These are phyloP conservation scores for Entomortierella lignicola DNA, from an alignment of 192 early-diverging fungal genomes.

Conservation along the genomic window DNA sequence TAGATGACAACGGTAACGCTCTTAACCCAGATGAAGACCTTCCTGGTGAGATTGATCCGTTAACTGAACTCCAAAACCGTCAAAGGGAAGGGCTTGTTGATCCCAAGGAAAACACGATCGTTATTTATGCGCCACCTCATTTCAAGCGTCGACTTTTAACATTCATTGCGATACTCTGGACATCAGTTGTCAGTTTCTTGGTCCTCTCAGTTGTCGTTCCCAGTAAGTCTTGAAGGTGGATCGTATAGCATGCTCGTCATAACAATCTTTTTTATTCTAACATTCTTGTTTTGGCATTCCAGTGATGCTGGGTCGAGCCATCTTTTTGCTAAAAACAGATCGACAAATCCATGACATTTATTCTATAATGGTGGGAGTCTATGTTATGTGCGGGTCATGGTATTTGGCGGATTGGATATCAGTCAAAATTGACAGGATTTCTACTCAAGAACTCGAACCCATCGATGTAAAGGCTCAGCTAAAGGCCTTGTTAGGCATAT, in stretches of 20 bases:
- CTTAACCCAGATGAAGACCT: conserved; percentile 69
- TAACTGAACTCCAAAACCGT: conserved; percentile 18
- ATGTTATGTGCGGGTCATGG: conserved; percentile 56
- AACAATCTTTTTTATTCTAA: background rate
- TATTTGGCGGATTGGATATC: conserved; percentile 38
- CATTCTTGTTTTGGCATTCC: too few relatives aligned
- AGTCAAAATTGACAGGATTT: conserved; percentile 22
- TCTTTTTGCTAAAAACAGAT: conserved; percentile 59
- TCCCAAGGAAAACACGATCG: conserved; percentile 66
- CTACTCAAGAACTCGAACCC: conserved; percentile 19
- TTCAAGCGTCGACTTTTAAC: conserved; percentile 68
- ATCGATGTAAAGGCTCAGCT: conserved; percentile 32
- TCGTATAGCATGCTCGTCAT: too few relatives aligned
- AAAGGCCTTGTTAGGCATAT: conserved; percentile 18
- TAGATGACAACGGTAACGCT: conserved; percentile 68
- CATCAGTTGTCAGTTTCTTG: conserved; percentile 59
- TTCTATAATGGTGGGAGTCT: conserved; percentile 75
- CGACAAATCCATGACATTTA: conserved; percentile 83
- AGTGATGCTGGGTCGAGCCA: conserved; percentile 71
- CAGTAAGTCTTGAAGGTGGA: conserved; percentile 35
- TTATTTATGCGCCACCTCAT: conserved; percentile 86
- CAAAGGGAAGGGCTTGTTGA: conserved; percentile 17
- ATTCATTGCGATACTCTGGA: conserved; percentile 64
- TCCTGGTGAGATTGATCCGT: conserved; percentile 67
- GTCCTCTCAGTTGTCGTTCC: conserved; percentile 61